Evolutionary conservation across 768 basidiomycete genomes (phyloP).

Genomic region (Scleroderma citrinum): DNA sequence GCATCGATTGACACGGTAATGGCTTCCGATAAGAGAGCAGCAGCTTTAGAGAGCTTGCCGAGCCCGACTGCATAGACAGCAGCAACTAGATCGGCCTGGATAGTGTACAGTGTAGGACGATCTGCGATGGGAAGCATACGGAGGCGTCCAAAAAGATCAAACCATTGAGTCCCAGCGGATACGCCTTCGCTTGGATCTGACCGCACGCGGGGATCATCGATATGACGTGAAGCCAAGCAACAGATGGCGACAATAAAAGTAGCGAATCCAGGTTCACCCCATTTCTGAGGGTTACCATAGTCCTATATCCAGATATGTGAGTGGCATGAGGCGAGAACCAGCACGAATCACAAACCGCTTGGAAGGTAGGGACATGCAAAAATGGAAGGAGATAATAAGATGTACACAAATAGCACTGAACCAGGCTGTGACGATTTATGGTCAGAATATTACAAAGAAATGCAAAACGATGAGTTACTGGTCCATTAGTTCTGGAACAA

Average conservation of each 20-base stretch:
- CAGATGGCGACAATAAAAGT: slow-evolving; percentile 92
- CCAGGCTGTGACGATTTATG: slow-evolving; percentile 45
- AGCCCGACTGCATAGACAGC: slow-evolving; percentile 90
- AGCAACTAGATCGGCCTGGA: slow-evolving; percentile 88
- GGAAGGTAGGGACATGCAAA: slow-evolving; percentile 85
- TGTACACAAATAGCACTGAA: slow-evolving; percentile 83
- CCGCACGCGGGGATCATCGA: slow-evolving; percentile 87
- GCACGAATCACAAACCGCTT: slow-evolving; percentile 46
- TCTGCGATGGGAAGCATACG: slow-evolving; percentile 88
- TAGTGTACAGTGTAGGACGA: slow-evolving; percentile 84
- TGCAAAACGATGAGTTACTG: slow-evolving; percentile 45
- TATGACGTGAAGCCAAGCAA: slow-evolving; percentile 86
- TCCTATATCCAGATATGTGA: slow-evolving; percentile 44
- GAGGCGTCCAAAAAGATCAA: slow-evolving; percentile 80
- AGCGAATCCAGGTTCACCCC: slow-evolving; percentile 93
- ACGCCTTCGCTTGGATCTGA: slow-evolving; percentile 76
- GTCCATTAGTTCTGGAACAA: slow-evolving; percentile 90
- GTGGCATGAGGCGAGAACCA: slow-evolving; percentile 8
- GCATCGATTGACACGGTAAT: slow-evolving; percentile 85
- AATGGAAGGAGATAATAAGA: slow-evolving; percentile 93
- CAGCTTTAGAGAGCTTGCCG: slow-evolving; percentile 83
- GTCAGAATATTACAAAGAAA: slow-evolving; percentile 10
- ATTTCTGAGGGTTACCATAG: slow-evolving; percentile 90
- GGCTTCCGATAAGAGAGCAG: slow-evolving; percentile 80
- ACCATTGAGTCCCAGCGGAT: slow-evolving; percentile 89